These are phyloP conservation scores for Artomyces pyxidatus DNA, from an alignment of 768 basidiomycete species.

Conservation along the genomic window DNA sequence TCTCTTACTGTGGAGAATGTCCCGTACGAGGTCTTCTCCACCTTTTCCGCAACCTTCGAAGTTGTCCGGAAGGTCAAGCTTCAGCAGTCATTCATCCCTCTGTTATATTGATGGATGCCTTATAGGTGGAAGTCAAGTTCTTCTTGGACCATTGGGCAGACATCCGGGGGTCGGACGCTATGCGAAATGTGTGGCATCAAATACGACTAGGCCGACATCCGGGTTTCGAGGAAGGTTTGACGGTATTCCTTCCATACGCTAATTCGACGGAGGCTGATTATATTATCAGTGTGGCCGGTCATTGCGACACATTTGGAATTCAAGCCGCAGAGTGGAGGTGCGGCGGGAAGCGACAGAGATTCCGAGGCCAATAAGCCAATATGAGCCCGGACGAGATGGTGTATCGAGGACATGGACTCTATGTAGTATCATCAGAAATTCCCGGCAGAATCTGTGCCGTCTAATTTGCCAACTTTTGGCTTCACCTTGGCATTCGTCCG, in stretches of 20 bases:
- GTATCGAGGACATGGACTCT: too few relatives aligned
- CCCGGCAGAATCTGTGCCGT: too few relatives aligned
- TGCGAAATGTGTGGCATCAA: constrained; percentile 80
- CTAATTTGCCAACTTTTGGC: too few relatives aligned
- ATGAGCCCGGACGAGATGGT: too few relatives aligned
- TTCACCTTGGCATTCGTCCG: too few relatives aligned
- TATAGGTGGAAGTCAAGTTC: constrained; percentile 59
- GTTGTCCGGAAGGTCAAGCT: constrained; percentile 75
- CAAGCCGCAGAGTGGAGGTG: constrained; percentile 27
- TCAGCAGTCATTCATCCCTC: background rate
- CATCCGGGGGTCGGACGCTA: constrained; percentile 74
- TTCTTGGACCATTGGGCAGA: constrained; percentile 79
- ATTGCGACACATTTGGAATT: constrained; percentile 60
- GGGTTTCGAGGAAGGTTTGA: constrained; percentile 77
- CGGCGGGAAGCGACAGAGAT: constrained; percentile 10
- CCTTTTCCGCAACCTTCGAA: constrained; percentile 75
- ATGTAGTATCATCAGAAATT: too few relatives aligned
- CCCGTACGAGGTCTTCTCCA: constrained; percentile 79
- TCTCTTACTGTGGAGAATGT: constrained; percentile 74
- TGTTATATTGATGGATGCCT: background rate
- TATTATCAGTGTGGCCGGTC: constrained; percentile 50
- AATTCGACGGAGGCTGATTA: too few relatives aligned
- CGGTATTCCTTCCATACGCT: background rate
- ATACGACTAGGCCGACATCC: constrained; percentile 78
- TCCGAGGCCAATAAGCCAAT: constrained; percentile 4